Percentiles rank a stretch among this genome's conserved stretches.
phyloP scores from a whole-genome alignment of 108 stramenopile species.

The Cyclostephanos invisitatus region DNA sequence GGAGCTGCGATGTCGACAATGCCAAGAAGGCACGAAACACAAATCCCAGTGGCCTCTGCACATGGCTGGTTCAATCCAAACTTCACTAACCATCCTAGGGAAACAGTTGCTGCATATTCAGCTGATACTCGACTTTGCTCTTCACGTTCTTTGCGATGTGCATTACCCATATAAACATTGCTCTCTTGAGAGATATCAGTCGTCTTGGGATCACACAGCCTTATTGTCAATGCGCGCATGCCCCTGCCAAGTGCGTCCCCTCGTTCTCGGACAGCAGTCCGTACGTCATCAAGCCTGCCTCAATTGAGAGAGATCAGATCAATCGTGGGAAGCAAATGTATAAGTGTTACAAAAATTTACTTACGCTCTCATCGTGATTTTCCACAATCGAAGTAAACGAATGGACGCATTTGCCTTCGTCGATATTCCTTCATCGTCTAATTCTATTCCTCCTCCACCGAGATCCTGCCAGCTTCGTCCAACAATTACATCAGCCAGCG shows the following conservation, averaged over 20 bases:
- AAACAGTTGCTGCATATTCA: conserved; percentile 68
- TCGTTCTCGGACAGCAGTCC: conserved; percentile 67
- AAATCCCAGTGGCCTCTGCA: conserved; percentile 78
- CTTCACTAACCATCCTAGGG: conserved; percentile 75
- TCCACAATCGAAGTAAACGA: conserved; percentile 74
- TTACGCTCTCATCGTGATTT: conserved; percentile 59
- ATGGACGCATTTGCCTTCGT: conserved; percentile 51
- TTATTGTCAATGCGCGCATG: conserved; percentile 64
- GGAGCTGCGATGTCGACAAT: conserved; percentile 72
- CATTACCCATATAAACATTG: conserved; percentile 42
- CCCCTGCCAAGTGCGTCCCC: conserved; percentile 70
- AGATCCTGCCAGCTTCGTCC: conserved; percentile 80
- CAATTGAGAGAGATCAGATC: not conserved
- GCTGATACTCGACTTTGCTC: conserved; percentile 45
- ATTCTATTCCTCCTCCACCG: conserved; percentile 70
- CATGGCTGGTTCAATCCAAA: conserved; percentile 78
- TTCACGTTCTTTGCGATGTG: conserved; percentile 25
- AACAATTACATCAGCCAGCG: conserved; percentile 78
- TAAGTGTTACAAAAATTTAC: not conserved
- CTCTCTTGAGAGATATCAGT: conserved; percentile 13
- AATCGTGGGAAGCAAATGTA: not conserved
- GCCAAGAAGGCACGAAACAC: conserved; percentile 72
- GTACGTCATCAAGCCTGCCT: conserved; percentile 71
- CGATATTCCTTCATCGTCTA: conserved; percentile 62
- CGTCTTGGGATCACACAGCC: conserved; percentile 60